phyloP scores from a whole-genome alignment of 2,329 filamentous ascomycete species.

The Phyllosticta citriasiana region DNA sequence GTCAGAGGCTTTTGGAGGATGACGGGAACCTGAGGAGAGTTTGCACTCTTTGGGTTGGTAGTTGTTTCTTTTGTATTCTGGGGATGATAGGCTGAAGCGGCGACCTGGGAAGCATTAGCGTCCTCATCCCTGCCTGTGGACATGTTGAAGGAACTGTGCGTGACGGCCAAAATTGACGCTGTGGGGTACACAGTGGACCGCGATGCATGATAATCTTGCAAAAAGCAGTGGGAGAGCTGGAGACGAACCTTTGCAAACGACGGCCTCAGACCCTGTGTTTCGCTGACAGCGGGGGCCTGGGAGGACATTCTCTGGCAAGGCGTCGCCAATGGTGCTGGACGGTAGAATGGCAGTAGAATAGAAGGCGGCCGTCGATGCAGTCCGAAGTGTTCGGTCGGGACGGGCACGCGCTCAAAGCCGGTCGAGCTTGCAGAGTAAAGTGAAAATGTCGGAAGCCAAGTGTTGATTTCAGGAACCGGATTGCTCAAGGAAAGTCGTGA shows the following conservation, averaged over 20 bases:
- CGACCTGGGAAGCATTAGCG: conserved; percentile 25
- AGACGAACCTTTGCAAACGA: conserved; percentile 64
- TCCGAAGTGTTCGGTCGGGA: conserved; percentile 5
- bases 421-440: conserved; percentile 5
- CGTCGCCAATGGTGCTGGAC: neutral
- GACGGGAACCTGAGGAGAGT: conserved; percentile 17
- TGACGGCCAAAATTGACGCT: neutral
- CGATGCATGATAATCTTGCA: neutral
- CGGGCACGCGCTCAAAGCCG: conserved; percentile 15
- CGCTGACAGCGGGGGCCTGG: conserved; percentile 7
- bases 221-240: neutral
- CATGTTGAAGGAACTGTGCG: neutral
- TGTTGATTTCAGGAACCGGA: conserved; percentile 33
- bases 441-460: conserved; percentile 11
- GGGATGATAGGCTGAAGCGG: conserved; percentile 29
- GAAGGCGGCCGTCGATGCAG: conserved; percentile 4
- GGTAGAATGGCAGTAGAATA: conserved; percentile 7
- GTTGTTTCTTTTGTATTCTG: conserved; percentile 19
- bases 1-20: conserved; percentile 15
- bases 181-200: neutral
- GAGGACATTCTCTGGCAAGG: conserved; percentile 8
- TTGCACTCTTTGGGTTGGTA: conserved; percentile 19
- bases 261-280: conserved; percentile 35
- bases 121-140: neutral
- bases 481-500: conserved; percentile 43